Evolutionary conservation across 179 eudicot species (phyloP).

Genomic region (Drosera spatulata): DNA sequence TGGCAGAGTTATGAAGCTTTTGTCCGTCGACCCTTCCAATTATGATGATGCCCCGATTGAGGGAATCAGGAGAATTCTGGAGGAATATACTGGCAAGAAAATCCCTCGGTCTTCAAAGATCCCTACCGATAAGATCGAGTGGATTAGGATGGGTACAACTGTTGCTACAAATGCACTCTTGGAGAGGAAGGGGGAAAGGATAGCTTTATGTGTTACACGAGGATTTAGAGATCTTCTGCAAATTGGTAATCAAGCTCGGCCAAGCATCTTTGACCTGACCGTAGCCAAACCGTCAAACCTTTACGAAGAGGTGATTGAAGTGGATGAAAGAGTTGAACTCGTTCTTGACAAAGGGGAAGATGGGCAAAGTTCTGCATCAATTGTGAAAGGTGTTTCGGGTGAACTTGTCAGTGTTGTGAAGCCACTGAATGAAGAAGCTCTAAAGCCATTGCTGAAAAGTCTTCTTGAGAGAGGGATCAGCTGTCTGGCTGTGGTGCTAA

Average conservation of each 20-base stretch:
- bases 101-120: conserved; percentile 74
- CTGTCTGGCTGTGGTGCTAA: conserved; percentile 82
- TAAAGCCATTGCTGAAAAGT: conserved; percentile 51
- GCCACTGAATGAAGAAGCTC: conserved; percentile 54
- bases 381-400: conserved; percentile 72
- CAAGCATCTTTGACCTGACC: conserved; percentile 84
- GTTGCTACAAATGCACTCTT: conserved; percentile 93
- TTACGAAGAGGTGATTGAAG: conserved; percentile 83
- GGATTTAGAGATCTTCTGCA: conserved; percentile 85
- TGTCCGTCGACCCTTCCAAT: conserved; percentile 94
- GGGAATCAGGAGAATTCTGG: conserved; percentile 91
- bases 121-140: conserved; percentile 88
- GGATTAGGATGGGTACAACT: conserved; percentile 98
- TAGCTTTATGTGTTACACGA: conserved; percentile 82
- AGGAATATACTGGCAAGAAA: conserved; percentile 59
- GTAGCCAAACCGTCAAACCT: conserved; percentile 86
- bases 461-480: conserved; percentile 68
- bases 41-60: conserved; percentile 97
- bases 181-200: conserved; percentile 94
- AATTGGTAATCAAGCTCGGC: conserved; percentile 96
- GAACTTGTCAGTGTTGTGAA: conserved; percentile 63
- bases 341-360: conserved; percentile 36
- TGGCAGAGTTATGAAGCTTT: conserved; percentile 77
- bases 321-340: conserved; percentile 92
- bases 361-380: conserved; percentile 14